phyloP scores from a whole-genome alignment of 768 basidiomycete genomes.

The Hericium erinaceus region DNA sequence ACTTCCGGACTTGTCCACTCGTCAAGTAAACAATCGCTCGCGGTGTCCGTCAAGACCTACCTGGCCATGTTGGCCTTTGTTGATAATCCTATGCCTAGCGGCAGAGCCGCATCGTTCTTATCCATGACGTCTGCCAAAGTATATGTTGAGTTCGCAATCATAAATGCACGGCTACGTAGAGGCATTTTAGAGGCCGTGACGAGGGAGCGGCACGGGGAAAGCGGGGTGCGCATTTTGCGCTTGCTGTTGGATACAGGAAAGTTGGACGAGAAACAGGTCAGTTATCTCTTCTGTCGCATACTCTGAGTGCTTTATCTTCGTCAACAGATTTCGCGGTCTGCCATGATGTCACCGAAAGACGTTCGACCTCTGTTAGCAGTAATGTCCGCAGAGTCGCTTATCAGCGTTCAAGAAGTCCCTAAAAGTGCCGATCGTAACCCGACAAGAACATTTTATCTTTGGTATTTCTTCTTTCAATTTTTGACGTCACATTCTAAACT shows the following conservation, averaged over 20 bases:
- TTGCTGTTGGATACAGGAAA: constrained; percentile 77
- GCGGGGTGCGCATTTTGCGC: constrained; percentile 75
- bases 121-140: constrained; percentile 55
- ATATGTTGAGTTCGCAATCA: constrained; percentile 70
- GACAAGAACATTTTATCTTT: constrained; percentile 83
- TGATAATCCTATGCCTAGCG: constrained; percentile 73
- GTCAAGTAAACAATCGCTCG: constrained; percentile 41
- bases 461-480: constrained; percentile 35
- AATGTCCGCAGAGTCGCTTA: constrained; percentile 70
- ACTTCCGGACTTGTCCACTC: constrained; percentile 50
- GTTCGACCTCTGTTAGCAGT: constrained; percentile 73
- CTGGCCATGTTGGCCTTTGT: constrained; percentile 70
- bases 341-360: constrained; percentile 88
- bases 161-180: constrained; percentile 56
- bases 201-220: constrained; percentile 73
- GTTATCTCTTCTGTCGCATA: constrained; percentile 12
- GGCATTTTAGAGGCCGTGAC: constrained; percentile 71
- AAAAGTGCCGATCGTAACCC: constrained; percentile 87
- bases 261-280: constrained; percentile 89
- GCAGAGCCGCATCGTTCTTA: constrained; percentile 61
- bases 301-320: constrained; percentile 1
- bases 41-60: constrained; percentile 67
- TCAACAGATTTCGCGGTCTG: constrained; percentile 76
- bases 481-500: background rate
- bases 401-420: constrained; percentile 90